These are phyloP conservation scores for Oidiodendron maius DNA, from an alignment of 495 filamentous ascomycete genomes.

Conservation along the genomic window DNA sequence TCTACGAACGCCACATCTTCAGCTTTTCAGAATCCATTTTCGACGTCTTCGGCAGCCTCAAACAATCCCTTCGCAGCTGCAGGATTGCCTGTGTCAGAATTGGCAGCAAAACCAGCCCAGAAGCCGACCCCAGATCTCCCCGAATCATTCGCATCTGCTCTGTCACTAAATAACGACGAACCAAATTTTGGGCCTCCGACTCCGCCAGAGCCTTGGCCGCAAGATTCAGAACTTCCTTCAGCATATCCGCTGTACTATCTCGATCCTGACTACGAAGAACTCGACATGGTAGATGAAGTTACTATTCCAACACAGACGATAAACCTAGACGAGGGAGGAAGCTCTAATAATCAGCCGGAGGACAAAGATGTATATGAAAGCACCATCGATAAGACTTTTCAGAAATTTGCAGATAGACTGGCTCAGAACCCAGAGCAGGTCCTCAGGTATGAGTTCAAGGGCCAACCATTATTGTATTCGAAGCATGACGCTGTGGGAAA, in stretches of 20 bases:
- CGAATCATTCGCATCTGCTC: slow-evolving; percentile 62
- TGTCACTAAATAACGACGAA: slow-evolving; percentile 40
- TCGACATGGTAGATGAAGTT: slow-evolving; percentile 46
- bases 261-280: slow-evolving; percentile 87
- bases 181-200: slow-evolving; percentile 34
- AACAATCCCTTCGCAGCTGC: slow-evolving; percentile 31
- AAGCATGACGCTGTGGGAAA: slow-evolving; percentile 69
- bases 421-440: slow-evolving; percentile 92
- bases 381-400: slow-evolving; percentile 79
- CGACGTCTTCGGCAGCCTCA: slow-evolving; percentile 28
- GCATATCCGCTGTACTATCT: slow-evolving; percentile 75
- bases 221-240: slow-evolving; percentile 51
- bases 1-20: slow-evolving; percentile 29
- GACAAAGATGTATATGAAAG: slow-evolving; percentile 82
- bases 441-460: slow-evolving; percentile 85
- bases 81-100: slow-evolving; percentile 18
- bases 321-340: slow-evolving; percentile 49
- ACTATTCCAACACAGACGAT: slow-evolving; percentile 42
- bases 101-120: slow-evolving; percentile 25
- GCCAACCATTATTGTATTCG: slow-evolving; percentile 74
- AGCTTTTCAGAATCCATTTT: slow-evolving; percentile 49
- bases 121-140: slow-evolving; percentile 38
- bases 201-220: slow-evolving; percentile 68
- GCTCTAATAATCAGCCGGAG: slow-evolving; percentile 51
- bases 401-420: slow-evolving; percentile 81